A percentile compares a stretch with the other conserved stretches of the same genome.
These are phyloP conservation scores for Prinsepia uniflora DNA, from an alignment of 306 rosid genomes.

Conservation along the genomic window DNA sequence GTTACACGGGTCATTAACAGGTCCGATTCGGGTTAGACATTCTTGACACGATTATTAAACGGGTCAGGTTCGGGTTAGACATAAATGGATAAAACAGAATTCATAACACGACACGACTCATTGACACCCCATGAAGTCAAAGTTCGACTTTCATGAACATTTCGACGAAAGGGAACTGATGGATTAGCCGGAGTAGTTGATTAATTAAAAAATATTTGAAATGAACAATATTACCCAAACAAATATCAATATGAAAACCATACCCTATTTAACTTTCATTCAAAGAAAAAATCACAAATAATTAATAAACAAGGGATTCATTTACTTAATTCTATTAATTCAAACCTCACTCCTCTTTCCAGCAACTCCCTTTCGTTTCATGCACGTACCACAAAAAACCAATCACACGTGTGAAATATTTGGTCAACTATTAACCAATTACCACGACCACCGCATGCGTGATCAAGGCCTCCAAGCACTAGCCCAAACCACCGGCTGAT, in stretches of 20 bases:
- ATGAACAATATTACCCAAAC: neutral
- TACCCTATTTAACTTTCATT: constrained; percentile 17
- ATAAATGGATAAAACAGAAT: no score
- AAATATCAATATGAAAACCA: constrained; percentile 19
- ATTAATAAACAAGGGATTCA: constrained; percentile 20
- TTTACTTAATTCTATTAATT: constrained; percentile 36
- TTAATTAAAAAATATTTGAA: neutral
- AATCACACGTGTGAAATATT: constrained; percentile 47
- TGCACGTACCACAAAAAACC: constrained; percentile 51
- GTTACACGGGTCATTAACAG: no score
- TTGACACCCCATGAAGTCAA: no score
- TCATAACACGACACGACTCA: no score
- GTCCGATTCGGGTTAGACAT: no score
- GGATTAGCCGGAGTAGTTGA: neutral
- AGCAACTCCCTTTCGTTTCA: constrained; percentile 22
- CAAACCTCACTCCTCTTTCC: constrained; percentile 34
- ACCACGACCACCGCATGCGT: neutral
- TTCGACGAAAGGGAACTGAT: neutral
- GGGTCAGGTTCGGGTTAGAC: no score
- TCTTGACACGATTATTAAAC: no score
- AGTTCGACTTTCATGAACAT: constrained; percentile 9
- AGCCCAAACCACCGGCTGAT: constrained; percentile 91
- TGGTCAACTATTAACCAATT: neutral
- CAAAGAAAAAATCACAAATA: constrained; percentile 17
- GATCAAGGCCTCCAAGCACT: constrained; percentile 85